Percentiles rank a stretch among this genome's conserved stretches.
phyloP scores from a whole-genome alignment of 495 filamentous ascomycete genomes.

The Clohesyomyces aquaticus region DNA sequence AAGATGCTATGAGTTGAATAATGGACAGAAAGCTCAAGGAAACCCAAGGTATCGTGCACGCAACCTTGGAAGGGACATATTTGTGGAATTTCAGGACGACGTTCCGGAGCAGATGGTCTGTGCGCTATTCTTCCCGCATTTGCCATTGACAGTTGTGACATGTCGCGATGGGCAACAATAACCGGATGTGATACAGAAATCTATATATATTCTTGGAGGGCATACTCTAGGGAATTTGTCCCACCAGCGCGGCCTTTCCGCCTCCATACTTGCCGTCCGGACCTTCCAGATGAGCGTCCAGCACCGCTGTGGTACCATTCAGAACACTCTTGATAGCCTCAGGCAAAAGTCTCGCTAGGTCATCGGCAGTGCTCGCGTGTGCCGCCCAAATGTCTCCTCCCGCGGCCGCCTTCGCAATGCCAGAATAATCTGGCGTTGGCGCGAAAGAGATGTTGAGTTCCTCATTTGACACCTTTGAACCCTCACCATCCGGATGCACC shows the following conservation, averaged over 20 bases:
- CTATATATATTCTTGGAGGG: no score
- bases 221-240: slow-evolving; percentile 15
- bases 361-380: slow-evolving; percentile 42
- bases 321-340: slow-evolving; percentile 47
- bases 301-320: slow-evolving; percentile 45
- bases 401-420: slow-evolving; percentile 87
- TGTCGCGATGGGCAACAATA: background rate
- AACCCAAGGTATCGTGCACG: no score
- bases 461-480: slow-evolving; percentile 75
- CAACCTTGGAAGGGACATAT: no score
- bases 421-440: slow-evolving; percentile 84
- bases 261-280: slow-evolving; percentile 49
- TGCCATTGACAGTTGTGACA: no score
- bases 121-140: no score
- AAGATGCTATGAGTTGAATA: no score
- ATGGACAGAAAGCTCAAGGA: no score
- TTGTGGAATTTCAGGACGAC: no score
- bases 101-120: no score
- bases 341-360: slow-evolving; percentile 43
- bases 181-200: background rate
- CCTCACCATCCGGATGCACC: slow-evolving; percentile 47
- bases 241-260: slow-evolving; percentile 44
- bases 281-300: slow-evolving; percentile 50
- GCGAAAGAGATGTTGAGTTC: slow-evolving; percentile 90
- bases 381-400: slow-evolving; percentile 60